Conservation (phyloP, 2,329 filamentous ascomycete genomes). For the Colletotrichum acutatum region DNA sequence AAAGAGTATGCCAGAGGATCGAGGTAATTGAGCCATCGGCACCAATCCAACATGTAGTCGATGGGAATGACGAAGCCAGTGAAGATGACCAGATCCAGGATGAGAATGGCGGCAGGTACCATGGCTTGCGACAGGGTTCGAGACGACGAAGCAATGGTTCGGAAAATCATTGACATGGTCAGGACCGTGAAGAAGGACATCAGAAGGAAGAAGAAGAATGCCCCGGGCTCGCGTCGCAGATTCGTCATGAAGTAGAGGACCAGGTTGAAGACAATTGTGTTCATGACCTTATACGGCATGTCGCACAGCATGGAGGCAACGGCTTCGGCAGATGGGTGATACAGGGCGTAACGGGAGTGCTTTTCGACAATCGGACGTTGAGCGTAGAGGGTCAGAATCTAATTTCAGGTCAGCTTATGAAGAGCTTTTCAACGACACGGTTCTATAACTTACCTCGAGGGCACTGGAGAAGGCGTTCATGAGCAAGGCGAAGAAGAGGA, state of each 20-base stretch:
- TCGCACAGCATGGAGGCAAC: conserved; percentile 87
- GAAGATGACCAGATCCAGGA: conserved; percentile 74
- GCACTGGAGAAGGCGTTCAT: conserved; percentile 87
- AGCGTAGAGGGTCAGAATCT: conserved; percentile 86
- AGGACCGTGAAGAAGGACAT: conserved; percentile 79
- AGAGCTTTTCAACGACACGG: conserved; percentile 15
- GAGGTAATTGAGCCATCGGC: conserved; percentile 84
- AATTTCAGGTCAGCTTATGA: conserved; percentile 2
- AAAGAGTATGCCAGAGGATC: conserved; percentile 85
- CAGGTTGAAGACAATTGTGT: conserved; percentile 81
- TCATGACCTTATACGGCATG: conserved; percentile 83
- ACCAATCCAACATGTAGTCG: conserved; percentile 81
- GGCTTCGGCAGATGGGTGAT: conserved; percentile 91
- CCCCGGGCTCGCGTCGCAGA: conserved; percentile 75
- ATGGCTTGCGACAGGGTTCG: conserved; percentile 75
- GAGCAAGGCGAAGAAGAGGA: conserved; percentile 89
- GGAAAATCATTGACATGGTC: conserved; percentile 88
- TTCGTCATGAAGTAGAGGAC: conserved; percentile 90
- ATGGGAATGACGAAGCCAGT: conserved; percentile 76
- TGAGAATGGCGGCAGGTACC: conserved; percentile 69
- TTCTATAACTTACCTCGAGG: conserved; percentile 67
- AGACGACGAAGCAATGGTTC: conserved; percentile 81
- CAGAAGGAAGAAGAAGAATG: conserved; percentile 89
- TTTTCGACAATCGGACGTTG: conserved; percentile 95
- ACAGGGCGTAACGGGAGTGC: conserved; percentile 85